phyloP scores from a whole-genome alignment of 805 yeast genomes.

The Cyberlindnera subsufficiens region DNA sequence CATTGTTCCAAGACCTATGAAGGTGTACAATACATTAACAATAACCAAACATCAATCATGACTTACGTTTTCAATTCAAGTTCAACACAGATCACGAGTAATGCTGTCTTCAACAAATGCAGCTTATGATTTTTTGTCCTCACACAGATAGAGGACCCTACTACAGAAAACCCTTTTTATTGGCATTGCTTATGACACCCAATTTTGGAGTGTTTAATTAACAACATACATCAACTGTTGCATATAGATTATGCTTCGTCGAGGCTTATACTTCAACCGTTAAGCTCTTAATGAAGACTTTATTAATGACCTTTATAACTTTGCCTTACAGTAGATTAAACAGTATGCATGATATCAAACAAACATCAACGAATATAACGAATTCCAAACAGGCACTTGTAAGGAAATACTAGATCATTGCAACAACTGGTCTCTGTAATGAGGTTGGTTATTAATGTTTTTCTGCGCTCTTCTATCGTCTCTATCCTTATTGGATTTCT shows the following conservation, averaged over 20 bases:
- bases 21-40: not conserved
- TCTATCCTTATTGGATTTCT: conserved; percentile 44
- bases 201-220: no score
- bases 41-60: not conserved
- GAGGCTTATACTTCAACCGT: conserved; percentile 9
- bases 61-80: conserved; percentile 2
- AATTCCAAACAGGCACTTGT: not conserved
- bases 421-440: conserved; percentile 76
- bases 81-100: conserved; percentile 3
- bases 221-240: conserved; percentile 10
- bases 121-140: not conserved
- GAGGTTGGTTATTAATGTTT: conserved; percentile 81
- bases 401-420: conserved; percentile 24
- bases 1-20: conserved; percentile 35
- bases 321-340: no score
- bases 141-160: no score
- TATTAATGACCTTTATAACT: no score
- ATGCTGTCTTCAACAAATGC: not conserved
- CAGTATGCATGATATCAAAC: no score
- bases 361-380: not conserved
- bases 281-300: not conserved
- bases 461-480: conserved; percentile 60
- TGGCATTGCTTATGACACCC: no score
- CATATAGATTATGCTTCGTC: conserved; percentile 3
- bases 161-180: no score